These are phyloP conservation scores for Pythium oligandrum DNA, from an alignment of 352 stramenopile species.

Conservation along the genomic window DNA sequence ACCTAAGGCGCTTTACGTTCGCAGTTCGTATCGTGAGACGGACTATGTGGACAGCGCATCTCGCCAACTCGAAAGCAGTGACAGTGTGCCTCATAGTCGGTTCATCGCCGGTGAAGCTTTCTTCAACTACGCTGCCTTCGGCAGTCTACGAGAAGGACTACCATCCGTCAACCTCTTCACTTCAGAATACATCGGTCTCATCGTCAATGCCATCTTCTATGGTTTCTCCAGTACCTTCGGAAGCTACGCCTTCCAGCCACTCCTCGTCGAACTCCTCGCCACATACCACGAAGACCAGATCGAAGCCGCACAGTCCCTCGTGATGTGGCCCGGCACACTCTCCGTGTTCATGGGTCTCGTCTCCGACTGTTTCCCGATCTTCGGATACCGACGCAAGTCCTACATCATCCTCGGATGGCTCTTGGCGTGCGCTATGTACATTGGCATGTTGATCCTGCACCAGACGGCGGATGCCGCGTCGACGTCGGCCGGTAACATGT, in stretches of 20 bases:
- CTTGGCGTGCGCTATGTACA: constrained; percentile 21
- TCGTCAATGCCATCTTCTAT: constrained; percentile 25
- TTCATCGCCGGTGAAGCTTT: constrained; percentile 29
- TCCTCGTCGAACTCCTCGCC: constrained; percentile 37
- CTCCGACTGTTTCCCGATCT: constrained; percentile 79
- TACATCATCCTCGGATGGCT: constrained; percentile 84
- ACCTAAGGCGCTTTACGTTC: too few species aligned
- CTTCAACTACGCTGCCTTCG: constrained; percentile 46
- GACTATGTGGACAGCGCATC: too few species aligned
- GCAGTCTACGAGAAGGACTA: constrained; percentile 32
- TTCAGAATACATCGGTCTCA: constrained; percentile 29
- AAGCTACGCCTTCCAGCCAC: constrained; percentile 28
- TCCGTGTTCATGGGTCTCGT: constrained; percentile 84
- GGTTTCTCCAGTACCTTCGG: constrained; percentile 28
- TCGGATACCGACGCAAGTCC: constrained; percentile 75
- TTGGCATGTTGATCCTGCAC: too few species aligned
- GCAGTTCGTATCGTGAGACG: too few species aligned
- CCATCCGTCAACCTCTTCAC: constrained; percentile 27
- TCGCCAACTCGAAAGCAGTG: too few species aligned
- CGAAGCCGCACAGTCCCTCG: constrained; percentile 20
- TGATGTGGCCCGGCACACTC: constrained; percentile 68
- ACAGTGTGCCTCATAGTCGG: constrained; percentile 10
- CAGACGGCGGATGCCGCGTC: not conserved
- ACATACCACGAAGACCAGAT: constrained; percentile 31
- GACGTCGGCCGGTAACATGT: constrained; percentile 13